Evolutionary conservation across 306 rosid species (phyloP).

Genomic region (peach (Prunus persica)): DNA sequence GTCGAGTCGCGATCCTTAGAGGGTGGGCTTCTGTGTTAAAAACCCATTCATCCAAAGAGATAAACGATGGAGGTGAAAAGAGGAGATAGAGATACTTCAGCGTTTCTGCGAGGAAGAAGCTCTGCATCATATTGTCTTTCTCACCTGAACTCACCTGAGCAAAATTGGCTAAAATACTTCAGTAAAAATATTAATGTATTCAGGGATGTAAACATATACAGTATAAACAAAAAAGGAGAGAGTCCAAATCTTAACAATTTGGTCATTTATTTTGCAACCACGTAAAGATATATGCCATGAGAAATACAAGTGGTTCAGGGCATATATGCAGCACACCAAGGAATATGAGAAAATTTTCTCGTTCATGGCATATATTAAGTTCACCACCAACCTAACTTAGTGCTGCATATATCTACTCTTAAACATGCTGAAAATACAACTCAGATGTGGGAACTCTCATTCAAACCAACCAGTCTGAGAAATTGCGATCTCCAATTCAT

Average conservation of each 20-base stretch:
- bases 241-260: not conserved
- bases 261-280: not conserved
- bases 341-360: no score
- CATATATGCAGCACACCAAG: no score
- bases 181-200: not conserved
- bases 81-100: slow-evolving; percentile 62
- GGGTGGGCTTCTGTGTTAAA: slow-evolving; percentile 73
- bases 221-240: not conserved
- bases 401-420: no score
- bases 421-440: not conserved
- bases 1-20: slow-evolving; percentile 36
- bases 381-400: no score
- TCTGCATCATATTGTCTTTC: slow-evolving; percentile 60
- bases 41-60: slow-evolving; percentile 64
- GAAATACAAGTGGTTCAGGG: no score
- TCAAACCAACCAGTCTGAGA: not conserved
- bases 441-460: not conserved
- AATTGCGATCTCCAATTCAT: no score
- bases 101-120: slow-evolving; percentile 70
- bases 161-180: not conserved
- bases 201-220: not conserved
- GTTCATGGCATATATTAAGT: no score
- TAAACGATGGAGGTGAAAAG: slow-evolving; percentile 56
- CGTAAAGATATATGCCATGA: not conserved
- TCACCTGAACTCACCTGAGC: slow-evolving; percentile 44